Evolutionary conservation across 2,329 filamentous ascomycete genomes (phyloP), one percentile per base, ranked within the genome.

Genomic region (Allantophomopsis lycopodina): DNA sequence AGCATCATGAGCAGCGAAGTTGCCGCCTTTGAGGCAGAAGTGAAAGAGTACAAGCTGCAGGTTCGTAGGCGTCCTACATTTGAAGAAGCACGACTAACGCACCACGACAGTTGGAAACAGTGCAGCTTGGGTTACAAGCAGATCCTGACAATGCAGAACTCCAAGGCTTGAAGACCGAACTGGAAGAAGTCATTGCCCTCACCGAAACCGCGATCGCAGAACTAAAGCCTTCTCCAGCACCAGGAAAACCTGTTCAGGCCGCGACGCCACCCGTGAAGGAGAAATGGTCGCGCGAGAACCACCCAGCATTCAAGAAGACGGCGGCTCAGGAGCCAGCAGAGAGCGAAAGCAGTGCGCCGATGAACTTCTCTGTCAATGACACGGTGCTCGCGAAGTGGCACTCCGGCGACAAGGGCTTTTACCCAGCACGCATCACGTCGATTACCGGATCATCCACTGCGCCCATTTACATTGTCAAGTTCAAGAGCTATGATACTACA

Each of bases 391-490:
- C 89, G 36, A 88, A 89, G 61, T 98, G 88, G 85, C 65, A 82
- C 36, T 83, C 85, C 8, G 87, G 86, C 40, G 91, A 98, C 60
- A 86, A 83, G 54, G 73, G 74, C 17, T 95, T 88, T 63, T 96
- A 96, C 63, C 81, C 86, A 35, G 91, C 88, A 33, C 80, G 85
- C 53, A 94, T 98, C 59, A 89, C 86, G 38, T 88, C 83, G 39
- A 88, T 95, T 51, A 95, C 89, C 16, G 91, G 91, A 42, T 94
- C 87, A 7, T 79, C 81, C n/a, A 83, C 78, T 34, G 83, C 85
- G 39, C 89, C 88, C 30, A 84, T 95, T 46, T 98, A 95, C 59
- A 82, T 85, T 36, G 88, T 98, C 59, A 91, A 83, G 50, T 98
- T 96, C 69, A 89, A 93, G 63, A 84, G 77, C 53, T 96, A 96